These are phyloP conservation scores for Coccomyxa sp. DNA, from an alignment of 139 green algal species.

Conservation along the genomic window DNA sequence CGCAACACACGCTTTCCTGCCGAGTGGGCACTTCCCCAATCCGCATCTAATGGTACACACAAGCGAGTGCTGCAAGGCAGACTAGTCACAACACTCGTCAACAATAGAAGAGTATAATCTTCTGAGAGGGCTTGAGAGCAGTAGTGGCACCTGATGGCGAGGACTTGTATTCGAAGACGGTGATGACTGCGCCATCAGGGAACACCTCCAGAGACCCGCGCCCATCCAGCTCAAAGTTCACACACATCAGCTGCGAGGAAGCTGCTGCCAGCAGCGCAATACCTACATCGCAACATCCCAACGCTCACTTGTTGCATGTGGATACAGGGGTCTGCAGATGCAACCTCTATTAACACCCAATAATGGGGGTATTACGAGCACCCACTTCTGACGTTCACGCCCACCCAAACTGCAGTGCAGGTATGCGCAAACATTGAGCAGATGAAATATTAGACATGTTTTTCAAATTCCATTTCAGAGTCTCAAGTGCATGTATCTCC, in stretches of 20 bases:
- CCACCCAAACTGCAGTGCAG: neutral
- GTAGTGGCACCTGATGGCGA: neutral
- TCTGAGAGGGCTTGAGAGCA: too few species aligned
- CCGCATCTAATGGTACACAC: too few species aligned
- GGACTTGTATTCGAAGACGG: neutral
- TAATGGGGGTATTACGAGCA: neutral
- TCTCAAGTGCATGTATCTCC: neutral
- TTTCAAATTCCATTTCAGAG: neutral
- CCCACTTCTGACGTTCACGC: neutral
- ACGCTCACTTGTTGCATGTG: neutral
- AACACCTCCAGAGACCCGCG: neutral
- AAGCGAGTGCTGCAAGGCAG: too few species aligned
- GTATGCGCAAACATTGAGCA: neutral
- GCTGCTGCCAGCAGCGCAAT: neutral
- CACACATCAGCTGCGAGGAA: neutral
- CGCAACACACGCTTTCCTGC: too few species aligned
- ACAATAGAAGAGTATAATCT: too few species aligned
- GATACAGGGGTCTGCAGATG: neutral
- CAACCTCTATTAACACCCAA: neutral
- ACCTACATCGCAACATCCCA: neutral
- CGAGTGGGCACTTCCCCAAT: too few species aligned
- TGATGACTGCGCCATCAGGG: neutral
- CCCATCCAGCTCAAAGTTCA: neutral
- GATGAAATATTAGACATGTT: neutral
- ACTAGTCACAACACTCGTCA: too few species aligned